Evolutionary conservation across 352 stramenopile genomes (phyloP).

Genomic region (Globisporangium yorkense): DNA sequence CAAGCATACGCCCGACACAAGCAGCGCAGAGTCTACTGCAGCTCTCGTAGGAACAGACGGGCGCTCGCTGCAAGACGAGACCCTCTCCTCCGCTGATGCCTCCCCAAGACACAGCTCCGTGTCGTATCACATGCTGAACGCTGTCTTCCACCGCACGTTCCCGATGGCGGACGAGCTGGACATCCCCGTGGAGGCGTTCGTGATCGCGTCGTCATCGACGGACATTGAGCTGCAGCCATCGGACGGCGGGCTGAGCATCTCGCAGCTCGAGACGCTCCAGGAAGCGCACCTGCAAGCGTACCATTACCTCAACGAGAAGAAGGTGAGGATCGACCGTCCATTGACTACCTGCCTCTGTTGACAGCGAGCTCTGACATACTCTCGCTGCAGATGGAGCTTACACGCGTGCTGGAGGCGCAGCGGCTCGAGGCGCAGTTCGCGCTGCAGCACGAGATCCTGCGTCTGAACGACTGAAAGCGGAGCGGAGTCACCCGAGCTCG

Average conservation of each 20-base stretch:
- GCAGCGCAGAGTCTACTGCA: too few relatives aligned
- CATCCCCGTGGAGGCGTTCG: conserved; percentile 68
- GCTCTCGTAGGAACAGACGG: background rate
- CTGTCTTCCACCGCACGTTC: conserved; percentile 56
- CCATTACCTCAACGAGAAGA: conserved; percentile 77
- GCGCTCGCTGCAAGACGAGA: background rate
- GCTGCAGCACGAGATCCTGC: conserved; percentile 59
- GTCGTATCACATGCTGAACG: conserved; percentile 48
- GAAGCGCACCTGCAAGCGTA: conserved; percentile 80
- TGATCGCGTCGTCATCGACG: conserved; percentile 49
- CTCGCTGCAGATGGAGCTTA: conserved; percentile 54
- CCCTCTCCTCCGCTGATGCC: background rate
- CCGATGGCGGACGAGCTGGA: conserved; percentile 70
- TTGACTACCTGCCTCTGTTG: background rate
- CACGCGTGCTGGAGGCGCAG: conserved; percentile 67
- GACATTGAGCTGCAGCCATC: conserved; percentile 34
- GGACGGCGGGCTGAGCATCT: conserved; percentile 64
- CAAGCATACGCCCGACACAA: background rate
- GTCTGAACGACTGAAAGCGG: conserved; percentile 20
- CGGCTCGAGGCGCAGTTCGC: conserved; percentile 61
- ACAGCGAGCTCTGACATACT: background rate
- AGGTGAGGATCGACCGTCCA: conserved; percentile 29
- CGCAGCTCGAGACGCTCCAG: conserved; percentile 75
- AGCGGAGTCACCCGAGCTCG: conserved; percentile 34
- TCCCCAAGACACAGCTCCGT: conserved; percentile 6